These are phyloP conservation scores for Boletellus emodensis DNA, from an alignment of 768 basidiomycete genomes.

Conservation along the genomic window DNA sequence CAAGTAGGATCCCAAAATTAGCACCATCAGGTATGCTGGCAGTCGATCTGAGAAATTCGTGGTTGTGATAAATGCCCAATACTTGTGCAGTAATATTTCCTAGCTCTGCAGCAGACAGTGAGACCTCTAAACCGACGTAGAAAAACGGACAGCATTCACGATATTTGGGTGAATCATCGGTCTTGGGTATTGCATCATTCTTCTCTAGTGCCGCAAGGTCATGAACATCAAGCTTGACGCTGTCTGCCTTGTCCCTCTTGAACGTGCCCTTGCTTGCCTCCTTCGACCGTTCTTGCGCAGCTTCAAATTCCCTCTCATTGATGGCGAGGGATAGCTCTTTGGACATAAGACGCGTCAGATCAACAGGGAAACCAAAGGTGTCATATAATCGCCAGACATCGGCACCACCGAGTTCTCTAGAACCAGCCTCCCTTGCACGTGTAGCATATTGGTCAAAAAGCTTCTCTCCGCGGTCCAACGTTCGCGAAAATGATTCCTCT, in stretches of 20 bases:
- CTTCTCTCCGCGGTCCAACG: conserved; percentile 93
- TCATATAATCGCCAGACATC: conserved; percentile 98
- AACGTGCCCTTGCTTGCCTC: conserved; percentile 84
- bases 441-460: conserved; percentile 87
- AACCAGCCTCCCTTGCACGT: conserved; percentile 58
- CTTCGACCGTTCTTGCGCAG: conserved; percentile 82
- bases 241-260: conserved; percentile 64
- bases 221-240: conserved; percentile 92
- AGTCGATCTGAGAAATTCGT: conserved; percentile 69
- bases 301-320: conserved; percentile 86
- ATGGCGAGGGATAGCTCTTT: conserved; percentile 83
- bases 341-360: conserved; percentile 95
- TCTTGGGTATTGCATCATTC: conserved; percentile 75
- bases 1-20: conserved; percentile 82
- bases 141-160: conserved; percentile 44
- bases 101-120: conserved; percentile 44
- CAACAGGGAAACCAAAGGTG: conserved; percentile 97
- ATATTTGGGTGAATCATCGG: conserved; percentile 90
- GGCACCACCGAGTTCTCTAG: conserved; percentile 72
- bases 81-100: conserved; percentile 75
- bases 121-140: not conserved
- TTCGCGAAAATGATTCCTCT: conserved; percentile 96
- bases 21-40: conserved; percentile 57
- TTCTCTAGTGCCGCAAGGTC: conserved; percentile 85
- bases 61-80: conserved; percentile 82